Evolutionary conservation across 768 basidiomycete genomes (phyloP).

Genomic region (Trametes punicea): DNA sequence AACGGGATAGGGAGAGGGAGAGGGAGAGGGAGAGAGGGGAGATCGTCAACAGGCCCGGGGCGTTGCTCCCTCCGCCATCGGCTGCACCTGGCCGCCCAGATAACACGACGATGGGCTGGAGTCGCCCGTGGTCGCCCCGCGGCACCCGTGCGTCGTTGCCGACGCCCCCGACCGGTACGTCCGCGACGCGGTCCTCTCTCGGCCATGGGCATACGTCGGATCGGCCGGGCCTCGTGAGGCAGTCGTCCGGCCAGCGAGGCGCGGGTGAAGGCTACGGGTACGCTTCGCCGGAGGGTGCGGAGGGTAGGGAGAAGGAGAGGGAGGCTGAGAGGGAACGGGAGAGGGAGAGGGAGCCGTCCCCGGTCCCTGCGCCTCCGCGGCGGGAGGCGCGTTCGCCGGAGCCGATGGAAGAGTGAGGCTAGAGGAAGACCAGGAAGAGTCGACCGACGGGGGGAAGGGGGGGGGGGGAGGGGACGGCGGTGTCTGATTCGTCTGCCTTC

Average conservation of each 20-base stretch:
- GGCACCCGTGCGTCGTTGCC: constrained; percentile 2
- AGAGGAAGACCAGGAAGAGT: no score
- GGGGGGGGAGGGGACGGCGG: no score
- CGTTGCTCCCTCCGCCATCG: constrained; percentile 12
- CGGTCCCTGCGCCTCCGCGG: no score
- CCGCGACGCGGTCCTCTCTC: constrained; percentile 1
- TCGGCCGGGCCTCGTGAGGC: constrained; percentile 6
- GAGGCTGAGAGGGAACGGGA: constrained; percentile 8
- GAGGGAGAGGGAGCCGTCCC: constrained; percentile 6
- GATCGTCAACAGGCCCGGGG: background rate
- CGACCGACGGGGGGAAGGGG: background rate
- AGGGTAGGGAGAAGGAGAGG: constrained; percentile 6
- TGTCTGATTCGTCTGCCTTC: background rate
- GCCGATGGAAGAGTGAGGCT: constrained; percentile 13
- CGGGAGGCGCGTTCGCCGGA: constrained; percentile 17
- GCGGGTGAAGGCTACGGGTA: constrained; percentile 3
- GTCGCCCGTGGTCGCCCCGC: constrained; percentile 6
- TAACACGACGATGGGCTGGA: background rate
- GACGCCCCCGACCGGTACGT: background rate
- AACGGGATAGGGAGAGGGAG: background rate
- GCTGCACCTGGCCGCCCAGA: background rate
- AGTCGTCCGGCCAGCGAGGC: constrained; percentile 13
- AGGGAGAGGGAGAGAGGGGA: background rate
- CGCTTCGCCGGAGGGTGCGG: background rate
- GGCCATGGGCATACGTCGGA: constrained; percentile 3